Percentiles rank a stretch among this genome's conserved stretches.
These are phyloP conservation scores for Penicillium coprophilum DNA, from an alignment of 495 filamentous ascomycete species.

Conservation along the genomic window DNA sequence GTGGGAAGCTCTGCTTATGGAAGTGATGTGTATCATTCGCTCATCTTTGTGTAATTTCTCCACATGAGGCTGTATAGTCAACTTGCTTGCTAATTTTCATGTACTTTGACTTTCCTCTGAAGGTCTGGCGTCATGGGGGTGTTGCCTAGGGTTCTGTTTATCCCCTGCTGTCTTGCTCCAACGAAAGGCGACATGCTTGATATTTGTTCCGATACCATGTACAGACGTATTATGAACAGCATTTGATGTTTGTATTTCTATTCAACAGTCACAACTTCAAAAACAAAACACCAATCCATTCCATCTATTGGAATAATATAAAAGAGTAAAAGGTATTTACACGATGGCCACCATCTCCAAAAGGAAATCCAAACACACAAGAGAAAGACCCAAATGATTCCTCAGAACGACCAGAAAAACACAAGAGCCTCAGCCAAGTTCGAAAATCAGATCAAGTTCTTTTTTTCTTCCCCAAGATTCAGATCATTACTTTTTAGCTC, in stretches of 20 bases:
- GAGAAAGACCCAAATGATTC: constrained; percentile 4
- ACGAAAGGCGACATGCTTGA: background rate
- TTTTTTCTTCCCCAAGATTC: background rate
- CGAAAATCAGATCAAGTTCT: constrained; percentile 8
- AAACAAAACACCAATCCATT: constrained; percentile 28
- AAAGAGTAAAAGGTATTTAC: constrained; percentile 35
- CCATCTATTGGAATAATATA: constrained; percentile 36
- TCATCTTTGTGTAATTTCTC: background rate
- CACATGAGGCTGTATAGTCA: background rate
- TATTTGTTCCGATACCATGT: background rate
- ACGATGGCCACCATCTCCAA: constrained; percentile 25
- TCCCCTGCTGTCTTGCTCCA: background rate
- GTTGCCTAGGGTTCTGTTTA: background rate
- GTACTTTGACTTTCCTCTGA: background rate
- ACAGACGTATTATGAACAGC: background rate
- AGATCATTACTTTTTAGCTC: constrained; percentile 2
- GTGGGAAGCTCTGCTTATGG: constrained; percentile 91
- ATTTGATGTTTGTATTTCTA: background rate
- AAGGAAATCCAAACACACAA: constrained; percentile 10
- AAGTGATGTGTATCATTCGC: constrained; percentile 51
- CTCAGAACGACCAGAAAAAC: constrained; percentile 9
- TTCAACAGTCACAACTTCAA: background rate
- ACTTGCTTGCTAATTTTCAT: background rate
- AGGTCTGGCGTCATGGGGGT: background rate
- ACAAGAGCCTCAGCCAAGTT: constrained; percentile 4